These are phyloP conservation scores for Aspergillus costaricaensis DNA, from an alignment of 2,329 filamentous ascomycete species.

Conservation along the genomic window DNA sequence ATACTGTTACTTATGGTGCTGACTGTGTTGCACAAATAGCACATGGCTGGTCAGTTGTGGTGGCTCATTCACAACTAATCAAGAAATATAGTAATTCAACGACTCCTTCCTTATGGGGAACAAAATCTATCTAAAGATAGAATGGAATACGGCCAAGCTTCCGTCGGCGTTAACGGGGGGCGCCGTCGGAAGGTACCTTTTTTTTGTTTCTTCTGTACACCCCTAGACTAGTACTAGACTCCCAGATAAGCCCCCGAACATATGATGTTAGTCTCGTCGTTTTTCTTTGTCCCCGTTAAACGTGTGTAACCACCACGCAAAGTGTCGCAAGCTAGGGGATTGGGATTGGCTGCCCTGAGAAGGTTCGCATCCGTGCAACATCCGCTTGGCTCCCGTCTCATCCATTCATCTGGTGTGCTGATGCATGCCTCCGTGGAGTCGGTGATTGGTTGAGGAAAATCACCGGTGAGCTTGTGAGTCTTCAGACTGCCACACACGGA, in stretches of 20 bases:
- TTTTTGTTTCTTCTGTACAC: neutral
- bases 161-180: neutral
- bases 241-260: neutral
- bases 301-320: neutral
- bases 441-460: neutral
- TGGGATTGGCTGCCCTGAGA: constrained; percentile 5
- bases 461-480: neutral
- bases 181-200: neutral
- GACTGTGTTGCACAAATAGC: neutral
- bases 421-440: neutral
- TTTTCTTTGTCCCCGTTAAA: neutral
- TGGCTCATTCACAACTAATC: neutral
- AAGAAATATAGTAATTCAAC: neutral
- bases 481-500: neutral
- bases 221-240: neutral
- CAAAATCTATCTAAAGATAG: neutral
- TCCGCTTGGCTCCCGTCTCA: neutral
- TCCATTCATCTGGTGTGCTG: neutral
- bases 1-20: neutral
- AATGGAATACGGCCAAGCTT: neutral
- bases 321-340: neutral
- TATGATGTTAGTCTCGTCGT: neutral
- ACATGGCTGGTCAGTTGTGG: neutral
- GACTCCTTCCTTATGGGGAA: neutral
- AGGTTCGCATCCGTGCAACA: constrained; percentile 3